Evolutionary conservation across 805 yeast species (phyloP), one percentile per base, ranked within the genome.

Genomic region (Kluyveromyces aestuarii): DNA sequence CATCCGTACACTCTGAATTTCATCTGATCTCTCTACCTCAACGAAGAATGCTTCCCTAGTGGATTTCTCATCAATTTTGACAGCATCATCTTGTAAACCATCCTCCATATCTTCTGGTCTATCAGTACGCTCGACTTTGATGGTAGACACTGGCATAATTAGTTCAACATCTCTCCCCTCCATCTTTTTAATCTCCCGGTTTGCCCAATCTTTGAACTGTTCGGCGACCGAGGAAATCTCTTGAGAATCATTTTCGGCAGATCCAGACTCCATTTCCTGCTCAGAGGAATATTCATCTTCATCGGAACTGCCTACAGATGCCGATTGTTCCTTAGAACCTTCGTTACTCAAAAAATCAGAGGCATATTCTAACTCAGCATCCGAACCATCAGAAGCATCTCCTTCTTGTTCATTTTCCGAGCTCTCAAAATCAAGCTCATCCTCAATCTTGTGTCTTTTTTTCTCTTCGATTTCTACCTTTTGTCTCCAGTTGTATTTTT

Each of bases 161-260:
- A 80, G 71, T 44, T 75, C 71, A 1, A 68, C 79, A 14, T 76
- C 74, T 25, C 81, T 72, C 1, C 86, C 88, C 55, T 80, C 87
- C 38, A 80, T 68, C 51, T 76, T 72, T 50, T 83, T 79, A 4
- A 82, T 77, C 58, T 85, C 86, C 36, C 74, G 67, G 55, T 82
- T 86, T 0, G 96, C 96, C 98, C 99, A 93, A 17, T 77, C 77
- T 66, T 86, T 87, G 72, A 93, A 93, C 16, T 80, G 76, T 37
- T 73, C 72, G 1, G 87, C 91, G 41, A 39, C 57, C 71, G 76
- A 33, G 61, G 66, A 19, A 27, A 27, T 17, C 8, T 14, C 11
- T 25, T 41, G 44, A 6, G 38, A 21, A 8, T 53, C 52, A 30
- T 59, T 50, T 13, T 21, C 17, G 36, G 55, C 56, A 16, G 56